These are phyloP conservation scores for Chaetomium cochliodes DNA, from an alignment of 495 filamentous ascomycete species.

Conservation along the genomic window DNA sequence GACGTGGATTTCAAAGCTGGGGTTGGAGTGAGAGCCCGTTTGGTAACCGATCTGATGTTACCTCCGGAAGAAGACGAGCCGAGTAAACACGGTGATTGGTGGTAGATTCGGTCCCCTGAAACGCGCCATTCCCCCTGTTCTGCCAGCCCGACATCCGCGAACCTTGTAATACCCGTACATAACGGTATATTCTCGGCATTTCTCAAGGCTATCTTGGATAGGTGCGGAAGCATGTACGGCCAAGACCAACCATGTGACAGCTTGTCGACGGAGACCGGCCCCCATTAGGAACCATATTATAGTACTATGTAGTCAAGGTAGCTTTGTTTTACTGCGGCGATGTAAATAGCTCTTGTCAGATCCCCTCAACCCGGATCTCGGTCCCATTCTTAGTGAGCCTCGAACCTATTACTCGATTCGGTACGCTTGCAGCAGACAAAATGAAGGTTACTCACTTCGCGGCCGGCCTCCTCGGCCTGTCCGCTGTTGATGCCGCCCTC, in stretches of 20 bases:
- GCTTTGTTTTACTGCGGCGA: neutral
- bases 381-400: neutral
- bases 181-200: neutral
- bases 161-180: conserved; percentile 5
- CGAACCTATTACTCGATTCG: neutral
- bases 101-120: conserved; percentile 11
- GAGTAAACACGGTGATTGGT: conserved; percentile 19
- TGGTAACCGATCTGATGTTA: conserved; percentile 1
- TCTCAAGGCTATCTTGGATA: neutral
- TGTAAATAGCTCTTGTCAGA: neutral
- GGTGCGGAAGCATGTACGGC: neutral
- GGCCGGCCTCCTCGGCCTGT: conserved; percentile 25
- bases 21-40: neutral
- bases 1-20: neutral
- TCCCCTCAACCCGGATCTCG: neutral
- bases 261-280: neutral
- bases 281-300: neutral
- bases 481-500: conserved; percentile 45
- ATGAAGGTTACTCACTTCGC: conserved; percentile 27
- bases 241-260: neutral
- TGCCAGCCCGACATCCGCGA: conserved; percentile 2
- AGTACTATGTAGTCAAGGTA: neutral
- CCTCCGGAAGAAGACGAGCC: conserved; percentile 17
- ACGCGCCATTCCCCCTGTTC: too few species aligned
- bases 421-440: neutral